Base-by-base conservation (phyloP, 164 flowering plant species). In the Nymphaea thermarum region DNA sequence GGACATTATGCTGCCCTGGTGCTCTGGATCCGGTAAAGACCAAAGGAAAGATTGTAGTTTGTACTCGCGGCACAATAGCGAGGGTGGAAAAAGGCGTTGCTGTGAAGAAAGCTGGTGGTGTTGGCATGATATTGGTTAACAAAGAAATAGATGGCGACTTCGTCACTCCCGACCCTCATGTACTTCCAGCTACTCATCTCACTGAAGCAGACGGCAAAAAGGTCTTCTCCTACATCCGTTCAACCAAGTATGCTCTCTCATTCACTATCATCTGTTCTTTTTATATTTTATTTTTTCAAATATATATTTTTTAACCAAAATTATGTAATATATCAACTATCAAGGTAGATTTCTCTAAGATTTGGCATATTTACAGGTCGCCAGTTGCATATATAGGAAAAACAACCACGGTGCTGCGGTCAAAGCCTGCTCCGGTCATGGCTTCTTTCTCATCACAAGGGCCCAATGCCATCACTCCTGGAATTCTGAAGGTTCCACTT, bases 381-480 rank as follows among this genome's bases (percentile, higher is more conserved):
- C 84, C 87, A 0, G 67, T 59, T 44, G 93, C 83, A 43, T 78
- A 76, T 66, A 80, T 88, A 8, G 80, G 82, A 2, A 77, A 53
- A 36, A 51, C 77, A 43, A 76, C 67, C 12, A 84, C 90, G 43
- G 44, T 66, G 36, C n/a, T 80, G 47, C 77, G 71, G 55, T 68
- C 77, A 12, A 82, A 83, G 45, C 89, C 90, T 60, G 84, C 91
- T 5, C 93, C 93, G 0, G 67, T 79, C 67, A 86, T 86, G 87
- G 91, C 91, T 41, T 78, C 84, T 6, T 88, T 86, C 70, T 88
- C 93, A 6, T 86, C 93, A 0, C 70, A 62, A 63, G 93, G 93
- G 51, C 93, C 93, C 4, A 86, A 79, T 68, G 62, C 73, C 12
- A 64, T 88, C 17, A 76, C 79, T 2, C 87, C 91, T 3, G 86